These are phyloP conservation scores for Ramaria rubella DNA, from an alignment of 768 basidiomycete genomes.

Conservation along the genomic window DNA sequence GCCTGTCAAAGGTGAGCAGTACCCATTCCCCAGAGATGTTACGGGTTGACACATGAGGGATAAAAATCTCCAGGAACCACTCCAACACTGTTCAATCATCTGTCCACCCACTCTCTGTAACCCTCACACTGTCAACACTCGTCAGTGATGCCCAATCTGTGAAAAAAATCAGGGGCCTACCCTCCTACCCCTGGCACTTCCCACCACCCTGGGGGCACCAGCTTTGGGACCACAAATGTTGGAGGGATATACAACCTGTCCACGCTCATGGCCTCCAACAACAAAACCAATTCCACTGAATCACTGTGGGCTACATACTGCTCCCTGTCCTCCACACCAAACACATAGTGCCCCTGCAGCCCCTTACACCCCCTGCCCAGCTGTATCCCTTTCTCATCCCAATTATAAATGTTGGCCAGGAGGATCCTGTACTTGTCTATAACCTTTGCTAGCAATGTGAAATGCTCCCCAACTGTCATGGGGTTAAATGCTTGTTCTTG, in stretches of 20 bases:
- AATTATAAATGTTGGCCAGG: neutral
- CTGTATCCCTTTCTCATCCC: neutral
- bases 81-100: neutral
- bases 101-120: neutral
- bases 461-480: neutral
- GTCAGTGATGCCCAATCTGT: neutral
- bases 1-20: neutral
- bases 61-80: neutral
- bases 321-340: neutral
- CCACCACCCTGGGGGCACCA: neutral
- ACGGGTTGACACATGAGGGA: neutral
- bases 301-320: neutral
- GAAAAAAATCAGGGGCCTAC: neutral
- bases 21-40: neutral
- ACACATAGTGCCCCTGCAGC: neutral
- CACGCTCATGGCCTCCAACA: neutral
- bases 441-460: neutral
- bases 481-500: neutral
- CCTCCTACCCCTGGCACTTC: neutral
- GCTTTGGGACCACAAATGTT: neutral
- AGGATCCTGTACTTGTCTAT: neutral
- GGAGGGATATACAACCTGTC: neutral
- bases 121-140: neutral
- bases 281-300: neutral
- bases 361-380: neutral